A percentile compares a stretch with the other conserved stretches of the same genome.
phyloP scores from a whole-genome alignment of 2,329 filamentous ascomycete species.

The Spiromastix sp. region DNA sequence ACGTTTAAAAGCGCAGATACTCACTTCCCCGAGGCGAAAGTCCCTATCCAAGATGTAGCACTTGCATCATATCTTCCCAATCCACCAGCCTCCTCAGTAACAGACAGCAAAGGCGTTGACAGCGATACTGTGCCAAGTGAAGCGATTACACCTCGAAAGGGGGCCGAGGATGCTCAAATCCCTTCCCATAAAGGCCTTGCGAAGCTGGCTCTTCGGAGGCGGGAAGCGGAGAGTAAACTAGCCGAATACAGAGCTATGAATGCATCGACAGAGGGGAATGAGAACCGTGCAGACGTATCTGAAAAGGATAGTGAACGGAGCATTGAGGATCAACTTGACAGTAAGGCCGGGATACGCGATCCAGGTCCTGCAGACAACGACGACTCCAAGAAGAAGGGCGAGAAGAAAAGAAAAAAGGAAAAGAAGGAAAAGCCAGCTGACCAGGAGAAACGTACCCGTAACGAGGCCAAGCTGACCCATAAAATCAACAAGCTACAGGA shows the following conservation, averaged over 20 bases:
- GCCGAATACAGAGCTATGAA: conserved; percentile 1
- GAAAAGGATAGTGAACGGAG: too few relatives aligned
- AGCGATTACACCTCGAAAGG: too few relatives aligned
- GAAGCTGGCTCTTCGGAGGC: conserved; percentile 7
- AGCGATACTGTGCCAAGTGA: too few relatives aligned
- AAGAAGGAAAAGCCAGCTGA: conserved; percentile 23
- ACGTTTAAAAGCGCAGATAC: conserved; percentile 23
- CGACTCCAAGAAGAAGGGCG: conserved; percentile 13
- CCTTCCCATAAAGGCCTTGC: too few relatives aligned
- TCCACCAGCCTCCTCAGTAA: too few relatives aligned
- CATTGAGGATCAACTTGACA: too few relatives aligned
- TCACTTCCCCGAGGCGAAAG: conserved; percentile 6
- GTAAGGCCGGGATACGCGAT: not conserved
- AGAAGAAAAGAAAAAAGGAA: not conserved
- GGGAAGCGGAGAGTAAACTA: conserved; percentile 6
- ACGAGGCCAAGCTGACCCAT: conserved; percentile 27
- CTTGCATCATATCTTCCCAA: too few relatives aligned
- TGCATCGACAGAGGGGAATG: not conserved
- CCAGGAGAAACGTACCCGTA: too few relatives aligned
- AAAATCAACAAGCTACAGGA: conserved; percentile 33
- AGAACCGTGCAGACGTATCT: conserved; percentile 17
- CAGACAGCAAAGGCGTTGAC: too few relatives aligned
- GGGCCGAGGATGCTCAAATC: too few relatives aligned
- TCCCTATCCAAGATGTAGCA: not conserved
- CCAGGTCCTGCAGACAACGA: not conserved